Percentiles rank a stretch among this genome's conserved stretches.
These are phyloP conservation scores for Sindora glabra DNA, from an alignment of 306 rosid species.

Conservation along the genomic window DNA sequence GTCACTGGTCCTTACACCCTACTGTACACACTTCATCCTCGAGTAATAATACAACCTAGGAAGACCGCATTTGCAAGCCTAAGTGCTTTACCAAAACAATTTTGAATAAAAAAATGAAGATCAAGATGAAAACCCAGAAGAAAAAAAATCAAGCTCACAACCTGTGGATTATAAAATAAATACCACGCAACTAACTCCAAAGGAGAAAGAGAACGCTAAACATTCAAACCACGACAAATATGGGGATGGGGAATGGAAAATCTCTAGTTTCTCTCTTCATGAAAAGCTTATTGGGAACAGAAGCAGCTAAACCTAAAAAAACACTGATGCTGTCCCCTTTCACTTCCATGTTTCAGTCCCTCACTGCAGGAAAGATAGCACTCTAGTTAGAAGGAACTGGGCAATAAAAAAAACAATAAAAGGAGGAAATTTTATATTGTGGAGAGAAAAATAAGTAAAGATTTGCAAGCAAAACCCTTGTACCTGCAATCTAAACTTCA, in stretches of 20 bases:
- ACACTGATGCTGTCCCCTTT: conserved; percentile 77
- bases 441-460: conserved; percentile 21
- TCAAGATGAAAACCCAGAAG: conserved; percentile 10
- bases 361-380: conserved; percentile 38
- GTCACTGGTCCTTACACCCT: conserved; percentile 49
- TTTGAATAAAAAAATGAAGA: conserved; percentile 29
- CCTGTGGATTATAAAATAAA: conserved; percentile 38
- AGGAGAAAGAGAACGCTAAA: conserved; percentile 38
- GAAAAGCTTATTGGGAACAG: conserved; percentile 66
- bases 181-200: conserved; percentile 42
- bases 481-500: conserved; percentile 43
- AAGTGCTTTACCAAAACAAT: conserved; percentile 31
- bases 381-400: conserved; percentile 18
- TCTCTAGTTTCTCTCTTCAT: conserved; percentile 30
- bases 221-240: conserved; percentile 34
- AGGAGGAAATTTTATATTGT: background rate
- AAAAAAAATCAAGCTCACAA: conserved; percentile 40
- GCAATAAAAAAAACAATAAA: background rate
- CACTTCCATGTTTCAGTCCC: conserved; percentile 32
- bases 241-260: background rate
- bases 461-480: conserved; percentile 32
- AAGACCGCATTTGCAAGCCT: conserved; percentile 53
- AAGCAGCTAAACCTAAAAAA: conserved; percentile 55
- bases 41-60: conserved; percentile 47
- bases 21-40: conserved; percentile 76